Conservation (phyloP, 2,329 filamentous ascomycete genomes). For the Ceratocystis smalleyi region DNA sequence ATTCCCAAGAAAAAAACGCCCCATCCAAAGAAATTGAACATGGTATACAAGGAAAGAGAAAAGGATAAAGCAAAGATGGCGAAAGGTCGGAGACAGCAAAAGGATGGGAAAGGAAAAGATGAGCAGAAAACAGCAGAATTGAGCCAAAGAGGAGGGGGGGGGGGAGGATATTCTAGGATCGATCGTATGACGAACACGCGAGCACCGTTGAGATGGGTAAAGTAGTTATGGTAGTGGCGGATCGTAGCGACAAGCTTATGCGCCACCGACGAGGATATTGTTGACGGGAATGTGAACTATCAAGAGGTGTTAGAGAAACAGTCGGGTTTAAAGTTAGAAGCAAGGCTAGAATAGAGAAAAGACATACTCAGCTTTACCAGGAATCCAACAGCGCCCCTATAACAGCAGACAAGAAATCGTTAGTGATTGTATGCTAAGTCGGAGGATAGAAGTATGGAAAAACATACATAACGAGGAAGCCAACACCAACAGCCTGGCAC, state of each 20-base stretch:
- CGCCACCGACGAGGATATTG: conserved; percentile 53
- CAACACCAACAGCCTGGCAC: conserved; percentile 48
- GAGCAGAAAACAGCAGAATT: background rate
- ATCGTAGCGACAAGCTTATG: conserved; percentile 28
- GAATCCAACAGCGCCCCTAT: conserved; percentile 46
- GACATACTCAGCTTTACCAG: conserved; percentile 51
- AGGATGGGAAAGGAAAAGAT: background rate
- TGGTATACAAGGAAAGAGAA: conserved; percentile 7
- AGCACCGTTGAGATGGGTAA: too few species aligned
- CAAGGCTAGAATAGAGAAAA: background rate
- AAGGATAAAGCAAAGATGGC: background rate
- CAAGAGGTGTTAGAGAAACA: background rate
- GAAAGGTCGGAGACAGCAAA: too few species aligned
- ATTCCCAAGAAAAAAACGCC: conserved; percentile 9
- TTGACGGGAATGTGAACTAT: conserved; percentile 54
- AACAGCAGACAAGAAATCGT: background rate
- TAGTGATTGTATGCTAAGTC: background rate
- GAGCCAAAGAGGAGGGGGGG: background rate
- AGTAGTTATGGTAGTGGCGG: too few species aligned
- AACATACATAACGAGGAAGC: conserved; percentile 47
- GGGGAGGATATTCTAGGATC: background rate
- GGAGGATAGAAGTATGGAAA: background rate
- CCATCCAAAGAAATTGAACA: conserved; percentile 9
- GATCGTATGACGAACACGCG: too few species aligned
- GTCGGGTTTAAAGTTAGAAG: background rate